Evolutionary conservation across 2,329 filamentous ascomycete genomes (phyloP).

Genomic region (Penicillium psychrosexuale): DNA sequence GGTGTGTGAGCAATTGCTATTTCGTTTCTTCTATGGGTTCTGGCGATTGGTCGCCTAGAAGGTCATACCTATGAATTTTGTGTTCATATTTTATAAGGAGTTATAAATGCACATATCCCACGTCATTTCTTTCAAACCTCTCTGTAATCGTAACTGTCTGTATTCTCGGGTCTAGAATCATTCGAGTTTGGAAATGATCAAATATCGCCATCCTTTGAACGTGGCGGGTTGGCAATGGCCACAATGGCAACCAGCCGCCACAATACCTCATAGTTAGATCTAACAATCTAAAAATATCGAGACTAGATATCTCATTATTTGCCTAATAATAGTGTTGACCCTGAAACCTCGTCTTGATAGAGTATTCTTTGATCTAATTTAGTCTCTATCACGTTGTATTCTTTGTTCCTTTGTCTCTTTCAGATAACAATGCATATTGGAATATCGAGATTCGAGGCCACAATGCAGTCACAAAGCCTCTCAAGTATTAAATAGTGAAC

Average conservation of each 20-base stretch:
- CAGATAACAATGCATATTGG: background rate
- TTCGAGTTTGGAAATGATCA: background rate
- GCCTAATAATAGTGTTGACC: background rate
- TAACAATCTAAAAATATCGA: background rate
- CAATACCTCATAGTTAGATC: background rate
- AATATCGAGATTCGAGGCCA: background rate
- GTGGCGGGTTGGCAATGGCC: background rate
- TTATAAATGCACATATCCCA: conserved; percentile 2
- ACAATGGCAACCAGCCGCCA: background rate
- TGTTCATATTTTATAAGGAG: background rate
- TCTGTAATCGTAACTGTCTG: background rate
- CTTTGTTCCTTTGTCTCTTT: background rate
- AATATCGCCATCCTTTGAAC: background rate
- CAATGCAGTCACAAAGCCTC: background rate
- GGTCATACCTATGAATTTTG: background rate
- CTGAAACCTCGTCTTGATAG: background rate
- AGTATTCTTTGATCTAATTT: background rate
- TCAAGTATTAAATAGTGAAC: background rate
- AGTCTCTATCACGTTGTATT: background rate
- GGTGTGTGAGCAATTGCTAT: background rate
- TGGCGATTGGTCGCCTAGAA: background rate
- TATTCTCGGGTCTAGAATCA: background rate
- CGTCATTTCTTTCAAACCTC: background rate
- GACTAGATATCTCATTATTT: background rate
- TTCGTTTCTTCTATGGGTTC: background rate